Evolutionary conservation across 176 grass and related monocot genomes (phyloP).

Genomic region (Phoenix roebelenii): DNA sequence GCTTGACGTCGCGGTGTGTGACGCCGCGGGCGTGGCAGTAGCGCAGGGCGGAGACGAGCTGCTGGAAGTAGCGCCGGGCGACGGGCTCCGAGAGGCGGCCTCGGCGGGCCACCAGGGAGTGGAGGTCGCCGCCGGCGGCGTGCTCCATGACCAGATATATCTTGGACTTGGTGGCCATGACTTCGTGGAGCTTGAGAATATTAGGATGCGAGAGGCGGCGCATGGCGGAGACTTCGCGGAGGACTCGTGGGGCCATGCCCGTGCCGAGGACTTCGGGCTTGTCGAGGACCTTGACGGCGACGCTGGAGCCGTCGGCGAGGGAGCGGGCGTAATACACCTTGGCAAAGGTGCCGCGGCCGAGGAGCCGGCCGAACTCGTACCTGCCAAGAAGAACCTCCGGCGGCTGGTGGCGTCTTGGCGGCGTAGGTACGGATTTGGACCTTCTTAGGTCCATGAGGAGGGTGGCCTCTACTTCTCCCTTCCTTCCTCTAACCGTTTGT

Average conservation of each 20-base stretch:
- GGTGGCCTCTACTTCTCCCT: not conserved
- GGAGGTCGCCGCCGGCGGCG: constrained; percentile 49
- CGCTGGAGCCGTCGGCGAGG: constrained; percentile 27
- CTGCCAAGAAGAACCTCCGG: constrained; percentile 43
- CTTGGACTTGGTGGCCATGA: constrained; percentile 48
- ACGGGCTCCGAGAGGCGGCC: constrained; percentile 34
- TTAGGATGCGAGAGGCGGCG: constrained; percentile 65
- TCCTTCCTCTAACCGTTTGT: no score
- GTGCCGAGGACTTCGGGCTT: constrained; percentile 37
- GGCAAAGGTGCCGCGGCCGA: constrained; percentile 76
- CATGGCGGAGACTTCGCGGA: constrained; percentile 62
- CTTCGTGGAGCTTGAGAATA: constrained; percentile 67
- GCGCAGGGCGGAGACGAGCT: constrained; percentile 50
- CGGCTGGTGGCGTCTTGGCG: constrained; percentile 1
- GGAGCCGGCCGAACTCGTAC: constrained; percentile 58
- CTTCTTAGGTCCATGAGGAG: constrained; percentile 12
- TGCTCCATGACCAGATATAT: constrained; percentile 82
- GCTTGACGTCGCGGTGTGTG: constrained; percentile 71
- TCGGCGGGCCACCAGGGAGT: constrained; percentile 28
- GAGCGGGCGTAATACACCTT: constrained; percentile 75
- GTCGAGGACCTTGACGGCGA: constrained; percentile 76
- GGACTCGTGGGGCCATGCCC: constrained; percentile 35
- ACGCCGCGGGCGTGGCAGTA: constrained; percentile 69
- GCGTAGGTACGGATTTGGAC: constrained; percentile 21
- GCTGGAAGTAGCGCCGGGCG: constrained; percentile 44